Evolutionary conservation across 176 grass and related monocot genomes (phyloP).

Genomic region (Triticum dicoccoides): DNA sequence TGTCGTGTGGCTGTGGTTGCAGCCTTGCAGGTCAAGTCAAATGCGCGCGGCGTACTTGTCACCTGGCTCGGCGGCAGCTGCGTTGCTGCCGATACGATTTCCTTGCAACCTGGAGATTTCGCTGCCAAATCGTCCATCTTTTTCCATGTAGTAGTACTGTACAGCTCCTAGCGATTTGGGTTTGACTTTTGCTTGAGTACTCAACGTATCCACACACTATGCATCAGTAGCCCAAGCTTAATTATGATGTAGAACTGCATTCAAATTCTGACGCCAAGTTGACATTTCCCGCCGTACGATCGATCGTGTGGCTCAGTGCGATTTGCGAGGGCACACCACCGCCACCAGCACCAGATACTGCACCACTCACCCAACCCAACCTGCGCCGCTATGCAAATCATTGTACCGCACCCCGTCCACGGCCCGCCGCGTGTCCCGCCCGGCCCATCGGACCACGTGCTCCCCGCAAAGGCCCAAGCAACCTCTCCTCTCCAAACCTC

Average conservation of each 20-base stretch:
- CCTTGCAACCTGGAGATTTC: not conserved
- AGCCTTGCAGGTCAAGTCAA: not conserved
- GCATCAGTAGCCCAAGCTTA: no score
- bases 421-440: conserved; percentile 17
- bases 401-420: not conserved
- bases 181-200: not conserved
- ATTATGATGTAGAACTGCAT: no score
- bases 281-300: not conserved
- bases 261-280: not conserved
- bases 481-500: not conserved
- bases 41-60: no score
- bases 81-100: not conserved
- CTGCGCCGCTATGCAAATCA: not conserved
- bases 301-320: not conserved
- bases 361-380: not conserved
- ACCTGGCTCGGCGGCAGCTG: no score
- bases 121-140: not conserved
- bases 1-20: not conserved
- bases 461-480: not conserved
- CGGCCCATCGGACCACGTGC: not conserved
- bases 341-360: no score
- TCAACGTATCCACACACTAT: no score
- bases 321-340: not conserved
- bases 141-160: not conserved
- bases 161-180: not conserved